Base-by-base conservation (phyloP, 2,329 filamentous ascomycete genomes). In the Alternaria angustiovoidea region DNA sequence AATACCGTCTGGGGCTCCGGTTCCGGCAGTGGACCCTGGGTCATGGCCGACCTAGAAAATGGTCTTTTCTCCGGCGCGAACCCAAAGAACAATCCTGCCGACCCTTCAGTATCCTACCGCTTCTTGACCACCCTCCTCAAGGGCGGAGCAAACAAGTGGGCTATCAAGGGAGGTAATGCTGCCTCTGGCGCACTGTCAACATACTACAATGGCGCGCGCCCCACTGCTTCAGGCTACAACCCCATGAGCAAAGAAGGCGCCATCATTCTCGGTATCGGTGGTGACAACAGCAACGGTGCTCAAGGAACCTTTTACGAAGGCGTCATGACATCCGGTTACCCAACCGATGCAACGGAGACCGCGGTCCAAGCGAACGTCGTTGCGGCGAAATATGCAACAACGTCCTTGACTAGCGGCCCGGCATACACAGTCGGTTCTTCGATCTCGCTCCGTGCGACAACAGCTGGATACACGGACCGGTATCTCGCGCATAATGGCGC, bases 41-140 rank as follows among this genome's bases (percentile, higher is more conserved):
- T 90, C 66, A 89, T 90, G 87, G 88, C 87, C 0, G 88, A 91
- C 75, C 82, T 91, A 0, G 88, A 91, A 72, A 89, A 90, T 62
- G 86, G 86, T 4, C 77, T 91, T 2, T 90, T 89, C 78, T 88
- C 87, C 0, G 88, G 87, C 14, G 9, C 53, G 1, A 81, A 72
- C 59, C 26, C 80, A 2, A 72, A 68, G 1, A 74, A 83, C 54
- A 89, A 89, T 70, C 49, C 81, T 1, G 82, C 58, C 1, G 81
- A 88, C 65, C 86, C 85, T 7, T 81, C 84, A 0, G 79, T 89
- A 58, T 78, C 80, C 1, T 76, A 78, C 60, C 84, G 87, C 0
- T 90, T 90, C 72, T 62, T 88, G 51, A 89, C 84, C 5, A 80
- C 86, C 0, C 68, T 82, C 2, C 59, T 89, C 56, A 90, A 90